Conservation (phyloP, 176 grass and related monocot genomes). For the Poa annua region DNA sequence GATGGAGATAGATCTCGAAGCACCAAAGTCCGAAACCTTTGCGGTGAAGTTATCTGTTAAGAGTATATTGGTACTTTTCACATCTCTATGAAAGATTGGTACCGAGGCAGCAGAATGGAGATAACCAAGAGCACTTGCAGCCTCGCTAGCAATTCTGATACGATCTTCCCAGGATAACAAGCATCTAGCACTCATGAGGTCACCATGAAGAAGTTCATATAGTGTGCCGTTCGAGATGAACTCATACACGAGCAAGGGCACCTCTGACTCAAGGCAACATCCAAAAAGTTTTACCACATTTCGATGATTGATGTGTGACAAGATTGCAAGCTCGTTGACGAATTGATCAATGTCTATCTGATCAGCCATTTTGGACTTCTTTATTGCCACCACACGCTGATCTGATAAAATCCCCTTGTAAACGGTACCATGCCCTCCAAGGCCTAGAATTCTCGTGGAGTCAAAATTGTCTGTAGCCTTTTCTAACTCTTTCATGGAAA, state of each 20-base stretch:
- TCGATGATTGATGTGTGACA: neutral
- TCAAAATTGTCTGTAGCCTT: conserved; percentile 43
- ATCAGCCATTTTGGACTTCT: neutral
- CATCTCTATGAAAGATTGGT: neutral
- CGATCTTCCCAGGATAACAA: conserved; percentile 14
- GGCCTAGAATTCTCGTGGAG: conserved; percentile 23
- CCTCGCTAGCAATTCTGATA: conserved; percentile 38
- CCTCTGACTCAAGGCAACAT: too few relatives aligned
- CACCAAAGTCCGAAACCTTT: conserved; percentile 42
- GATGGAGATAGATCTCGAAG: conserved; percentile 39
- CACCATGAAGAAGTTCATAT: conserved; percentile 20
- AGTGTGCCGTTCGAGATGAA: conserved; percentile 33
- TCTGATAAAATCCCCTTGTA: neutral
- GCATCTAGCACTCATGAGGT: neutral
- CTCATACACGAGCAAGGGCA: neutral
- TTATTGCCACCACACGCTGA: neutral
- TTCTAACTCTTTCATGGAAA: conserved; percentile 45
- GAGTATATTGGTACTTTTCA: conserved; percentile 43
- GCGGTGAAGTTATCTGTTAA: conserved; percentile 25
- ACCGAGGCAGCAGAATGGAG: conserved; percentile 30
- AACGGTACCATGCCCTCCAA: conserved; percentile 31
- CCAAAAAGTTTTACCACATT: too few relatives aligned
- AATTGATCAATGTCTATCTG: conserved; percentile 1
- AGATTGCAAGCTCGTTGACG: neutral
- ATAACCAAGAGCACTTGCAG: conserved; percentile 31